These are phyloP conservation scores for Centrapalus pauciflorus DNA, from an alignment of 129 eudicot species.

Conservation along the genomic window DNA sequence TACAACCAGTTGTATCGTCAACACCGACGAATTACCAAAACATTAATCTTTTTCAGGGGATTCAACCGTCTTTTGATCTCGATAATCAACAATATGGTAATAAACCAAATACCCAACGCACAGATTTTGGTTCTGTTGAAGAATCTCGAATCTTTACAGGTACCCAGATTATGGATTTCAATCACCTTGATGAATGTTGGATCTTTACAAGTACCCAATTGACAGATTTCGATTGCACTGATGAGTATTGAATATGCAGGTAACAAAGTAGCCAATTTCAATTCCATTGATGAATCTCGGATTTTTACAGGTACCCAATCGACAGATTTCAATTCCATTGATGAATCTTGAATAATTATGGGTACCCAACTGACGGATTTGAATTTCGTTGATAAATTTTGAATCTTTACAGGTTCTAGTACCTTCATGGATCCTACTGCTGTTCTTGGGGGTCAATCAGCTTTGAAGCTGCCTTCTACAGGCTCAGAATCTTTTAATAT, in stretches of 20 bases:
- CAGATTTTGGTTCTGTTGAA: conserved; percentile 36
- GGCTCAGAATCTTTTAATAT: conserved; percentile 41
- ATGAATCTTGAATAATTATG: conserved; percentile 22
- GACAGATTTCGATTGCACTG: background rate
- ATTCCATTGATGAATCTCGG: conserved; percentile 36
- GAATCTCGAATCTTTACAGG: conserved; percentile 32
- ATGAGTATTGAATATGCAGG: conserved; percentile 19
- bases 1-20: conserved; percentile 37
- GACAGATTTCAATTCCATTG: conserved; percentile 21
- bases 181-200: conserved; percentile 18
- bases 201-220: conserved; percentile 19
- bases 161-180: conserved; percentile 1
- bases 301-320: conserved; percentile 30
- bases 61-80: conserved; percentile 53
- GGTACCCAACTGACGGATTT: background rate
- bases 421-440: conserved; percentile 35
- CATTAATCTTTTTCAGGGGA: conserved; percentile 50
- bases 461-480: conserved; percentile 39
- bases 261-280: conserved; percentile 26
- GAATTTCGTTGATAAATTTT: background rate
- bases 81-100: conserved; percentile 40
- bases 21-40: conserved; percentile 39
- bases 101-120: conserved; percentile 25
- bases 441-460: conserved; percentile 33
- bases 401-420: conserved; percentile 26